Evolutionary conservation across 2,329 filamentous ascomycete species (phyloP).

Genomic region (Canariomyces notabilis): DNA sequence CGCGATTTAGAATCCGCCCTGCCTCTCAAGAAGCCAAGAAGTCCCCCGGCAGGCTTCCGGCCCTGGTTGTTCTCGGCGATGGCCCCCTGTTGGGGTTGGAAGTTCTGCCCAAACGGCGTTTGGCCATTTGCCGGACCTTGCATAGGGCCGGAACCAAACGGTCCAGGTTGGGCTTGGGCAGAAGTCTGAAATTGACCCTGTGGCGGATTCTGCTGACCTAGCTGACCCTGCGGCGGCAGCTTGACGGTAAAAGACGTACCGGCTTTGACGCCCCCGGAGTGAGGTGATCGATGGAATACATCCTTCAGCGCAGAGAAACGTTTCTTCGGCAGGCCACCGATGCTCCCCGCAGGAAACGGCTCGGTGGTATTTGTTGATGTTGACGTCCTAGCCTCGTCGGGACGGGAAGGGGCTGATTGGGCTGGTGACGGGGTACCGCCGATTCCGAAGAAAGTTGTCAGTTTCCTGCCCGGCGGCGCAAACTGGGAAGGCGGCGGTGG

Average conservation of each 20-base stretch:
- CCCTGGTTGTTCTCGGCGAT: conserved; percentile 7
- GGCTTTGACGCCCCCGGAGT: conserved; percentile 19
- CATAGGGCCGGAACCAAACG: not conserved
- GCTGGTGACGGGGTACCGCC: conserved; percentile 13
- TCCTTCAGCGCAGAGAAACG: conserved; percentile 39
- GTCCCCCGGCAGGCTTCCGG: conserved; percentile 17
- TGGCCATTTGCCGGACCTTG: not conserved
- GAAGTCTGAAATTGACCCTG: conserved; percentile 2
- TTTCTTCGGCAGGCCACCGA: conserved; percentile 34
- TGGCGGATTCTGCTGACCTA: not conserved
- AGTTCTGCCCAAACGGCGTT: conserved; percentile 12
- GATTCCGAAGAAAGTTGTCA: conserved; percentile 28
- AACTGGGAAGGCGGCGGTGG: conserved; percentile 17
- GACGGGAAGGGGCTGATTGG: conserved; percentile 12
- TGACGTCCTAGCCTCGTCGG: conserved; percentile 23
- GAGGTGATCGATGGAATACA: conserved; percentile 28
- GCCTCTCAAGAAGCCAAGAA: conserved; percentile 23
- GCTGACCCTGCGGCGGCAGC: conserved; percentile 8
- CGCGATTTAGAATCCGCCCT: conserved; percentile 16
- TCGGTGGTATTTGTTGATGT: conserved; percentile 27
- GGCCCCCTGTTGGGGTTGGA: conserved; percentile 9
- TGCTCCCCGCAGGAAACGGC: conserved; percentile 10
- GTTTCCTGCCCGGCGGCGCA: conserved; percentile 25
- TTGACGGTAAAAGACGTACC: conserved; percentile 18
- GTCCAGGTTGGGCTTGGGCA: conserved; percentile 1